Evolutionary conservation across 2,329 filamentous ascomycete species (phyloP).

Genomic region (Cercospora sesami): DNA sequence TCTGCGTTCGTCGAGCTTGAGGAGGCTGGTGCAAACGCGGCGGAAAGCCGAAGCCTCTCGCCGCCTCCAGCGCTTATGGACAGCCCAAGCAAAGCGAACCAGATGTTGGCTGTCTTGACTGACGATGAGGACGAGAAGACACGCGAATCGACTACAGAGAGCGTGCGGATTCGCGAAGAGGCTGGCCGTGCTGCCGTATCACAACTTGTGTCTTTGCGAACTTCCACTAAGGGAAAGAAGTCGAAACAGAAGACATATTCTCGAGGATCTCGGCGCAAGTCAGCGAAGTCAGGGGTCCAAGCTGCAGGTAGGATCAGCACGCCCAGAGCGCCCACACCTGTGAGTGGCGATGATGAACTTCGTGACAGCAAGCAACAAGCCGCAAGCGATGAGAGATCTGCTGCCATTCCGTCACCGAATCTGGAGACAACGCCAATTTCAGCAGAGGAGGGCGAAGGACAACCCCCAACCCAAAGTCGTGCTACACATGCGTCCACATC

Average conservation of each 20-base stretch:
- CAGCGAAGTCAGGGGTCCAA: conserved; percentile 6
- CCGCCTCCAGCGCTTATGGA: conserved; percentile 23
- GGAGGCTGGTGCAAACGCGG: too few relatives aligned
- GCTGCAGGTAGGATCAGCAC: conserved; percentile 6
- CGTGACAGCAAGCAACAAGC: neutral
- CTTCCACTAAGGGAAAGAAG: conserved; percentile 8
- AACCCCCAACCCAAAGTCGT: neutral
- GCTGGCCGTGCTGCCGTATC: conserved; percentile 40
- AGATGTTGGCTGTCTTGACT: conserved; percentile 23
- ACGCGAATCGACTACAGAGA: conserved; percentile 25
- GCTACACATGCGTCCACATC: neutral
- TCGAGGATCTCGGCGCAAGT: conserved; percentile 21
- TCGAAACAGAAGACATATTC: conserved; percentile 24
- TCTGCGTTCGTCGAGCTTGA: neutral
- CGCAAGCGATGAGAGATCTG: neutral
- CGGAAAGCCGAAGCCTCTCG: neutral
- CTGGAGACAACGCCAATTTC: conserved; percentile 5
- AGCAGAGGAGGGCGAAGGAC: neutral
- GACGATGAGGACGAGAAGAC: conserved; percentile 23
- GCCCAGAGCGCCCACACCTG: neutral
- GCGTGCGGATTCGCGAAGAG: conserved; percentile 38
- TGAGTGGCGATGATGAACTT: neutral
- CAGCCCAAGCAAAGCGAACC: conserved; percentile 35
- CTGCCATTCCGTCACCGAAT: neutral
- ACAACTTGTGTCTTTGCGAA: conserved; percentile 30